A percentile compares a stretch with the other conserved stretches of the same genome.
phyloP scores from a whole-genome alignment of 169 alveolate species.

The Toxoplasma gondii region DNA sequence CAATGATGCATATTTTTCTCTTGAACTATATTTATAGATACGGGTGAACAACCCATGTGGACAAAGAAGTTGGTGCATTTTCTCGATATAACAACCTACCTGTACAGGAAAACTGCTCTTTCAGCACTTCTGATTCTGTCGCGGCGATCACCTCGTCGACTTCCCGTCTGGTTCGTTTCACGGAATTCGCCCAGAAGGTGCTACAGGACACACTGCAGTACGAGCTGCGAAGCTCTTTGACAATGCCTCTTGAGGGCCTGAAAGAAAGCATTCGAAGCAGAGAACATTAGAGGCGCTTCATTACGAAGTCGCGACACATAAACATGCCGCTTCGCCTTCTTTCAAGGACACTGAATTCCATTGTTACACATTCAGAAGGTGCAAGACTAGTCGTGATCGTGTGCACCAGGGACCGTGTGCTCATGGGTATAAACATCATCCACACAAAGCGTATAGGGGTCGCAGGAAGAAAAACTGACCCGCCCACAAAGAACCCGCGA shows the following conservation, averaged over 20 bases:
- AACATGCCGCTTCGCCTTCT: too few species aligned
- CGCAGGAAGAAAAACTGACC: too few species aligned
- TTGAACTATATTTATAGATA: background rate
- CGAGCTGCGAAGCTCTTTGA: background rate
- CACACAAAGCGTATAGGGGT: too few species aligned
- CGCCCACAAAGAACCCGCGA: too few species aligned
- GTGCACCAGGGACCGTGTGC: too few species aligned
- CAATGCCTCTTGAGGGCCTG: background rate
- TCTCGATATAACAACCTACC: background rate
- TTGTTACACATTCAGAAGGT: too few species aligned
- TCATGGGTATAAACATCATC: too few species aligned
- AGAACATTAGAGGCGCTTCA: background rate
- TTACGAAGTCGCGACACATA: background rate
- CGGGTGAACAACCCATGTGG: background rate
- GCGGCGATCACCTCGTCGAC: background rate
- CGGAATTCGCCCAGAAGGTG: constrained; percentile 2
- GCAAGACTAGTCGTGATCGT: too few species aligned
- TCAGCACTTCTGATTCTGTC: background rate
- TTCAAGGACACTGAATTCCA: too few species aligned
- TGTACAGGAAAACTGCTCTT: constrained; percentile 32
- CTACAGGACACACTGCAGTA: constrained; percentile 31
- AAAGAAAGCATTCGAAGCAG: background rate
- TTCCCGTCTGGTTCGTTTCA: background rate
- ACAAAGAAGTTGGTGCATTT: background rate
- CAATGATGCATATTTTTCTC: background rate